Percentiles rank a stretch among this genome's conserved stretches.
phyloP scores from a whole-genome alignment of 805 yeast genomes.

The Middelhovenomyces tepae region DNA sequence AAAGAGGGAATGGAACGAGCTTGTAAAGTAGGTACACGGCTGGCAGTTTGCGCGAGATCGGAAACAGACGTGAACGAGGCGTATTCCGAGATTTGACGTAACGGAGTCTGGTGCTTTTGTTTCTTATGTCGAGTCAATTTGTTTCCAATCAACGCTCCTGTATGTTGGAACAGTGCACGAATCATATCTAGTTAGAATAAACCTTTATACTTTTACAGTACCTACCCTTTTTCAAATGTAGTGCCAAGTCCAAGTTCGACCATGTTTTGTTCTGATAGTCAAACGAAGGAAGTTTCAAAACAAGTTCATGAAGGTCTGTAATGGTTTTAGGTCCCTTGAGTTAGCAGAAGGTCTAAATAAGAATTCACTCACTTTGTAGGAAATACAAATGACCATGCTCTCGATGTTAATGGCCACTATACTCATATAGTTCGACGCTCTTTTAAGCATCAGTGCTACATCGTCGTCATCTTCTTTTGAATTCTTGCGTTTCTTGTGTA shows the following conservation, averaged over 20 bases:
- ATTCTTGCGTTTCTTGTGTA: conserved; percentile 1
- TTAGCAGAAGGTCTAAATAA: conserved; percentile 63
- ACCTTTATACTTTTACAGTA: not conserved
- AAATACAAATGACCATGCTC: conserved; percentile 49
- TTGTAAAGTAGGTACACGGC: not conserved
- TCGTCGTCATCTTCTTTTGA: conserved; percentile 24
- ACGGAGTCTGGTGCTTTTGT: conserved; percentile 13
- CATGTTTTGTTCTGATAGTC: conserved; percentile 55
- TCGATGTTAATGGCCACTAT: conserved; percentile 49
- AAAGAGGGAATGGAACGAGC: not conserved
- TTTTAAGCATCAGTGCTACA: conserved; percentile 54
- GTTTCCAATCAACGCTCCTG: conserved; percentile 74
- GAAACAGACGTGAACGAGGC: conserved; percentile 25
- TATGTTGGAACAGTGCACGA: conserved; percentile 22
- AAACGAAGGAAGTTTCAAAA: conserved; percentile 54
- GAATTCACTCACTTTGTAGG: conserved; percentile 47
- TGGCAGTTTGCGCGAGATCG: conserved; percentile 13
- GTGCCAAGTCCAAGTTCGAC: conserved; percentile 60
- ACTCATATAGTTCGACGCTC: conserved; percentile 68
- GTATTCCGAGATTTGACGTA: conserved; percentile 29
- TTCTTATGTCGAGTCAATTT: conserved; percentile 39
- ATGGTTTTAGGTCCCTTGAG: conserved; percentile 48
- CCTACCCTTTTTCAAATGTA: conserved; percentile 49
- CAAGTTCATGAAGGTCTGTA: conserved; percentile 69
- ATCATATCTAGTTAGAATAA: not conserved